Evolutionary conservation across 2,329 filamentous ascomycete genomes (phyloP), one percentile per base, ranked within the genome.

Genomic region (Talaromyces piceae): DNA sequence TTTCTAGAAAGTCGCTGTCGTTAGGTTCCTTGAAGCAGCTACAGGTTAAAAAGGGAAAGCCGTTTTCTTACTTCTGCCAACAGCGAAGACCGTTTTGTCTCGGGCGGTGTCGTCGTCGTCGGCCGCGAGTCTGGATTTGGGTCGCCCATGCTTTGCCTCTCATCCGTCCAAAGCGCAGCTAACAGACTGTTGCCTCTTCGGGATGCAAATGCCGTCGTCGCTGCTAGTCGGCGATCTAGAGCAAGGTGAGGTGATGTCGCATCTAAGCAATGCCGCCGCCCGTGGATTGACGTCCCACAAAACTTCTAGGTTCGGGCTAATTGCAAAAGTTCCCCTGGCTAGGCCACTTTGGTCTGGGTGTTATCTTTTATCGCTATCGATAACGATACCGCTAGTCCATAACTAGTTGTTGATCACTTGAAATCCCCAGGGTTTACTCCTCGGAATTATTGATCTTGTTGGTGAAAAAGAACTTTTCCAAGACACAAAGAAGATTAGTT

Each of bases 241-340:
- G 2, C 3, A 7, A 11, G 28, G 7, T 16, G 27, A 41, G 31
- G 37, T 30, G 46, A 48, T 28, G 46, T 48, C 22, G 25, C 25
- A 41, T 41, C 41, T 48, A 41, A 48, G 46, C 46, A 41, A 28
- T 16, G 39, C 8, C 20, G 25, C 33, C 28, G 18, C 27, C 28
- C 31, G 46, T 31, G 23, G 27, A 48, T 20, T n/a, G 3, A 25
- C 23, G 41, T 33, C 33, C 46, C 46, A 48, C 46, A 26, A n/a
- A 18, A 47, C 13, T 12, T 31, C 4, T 13, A 23, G 12, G 39
- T 16, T 20, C 12, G 25, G 28, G 13, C 39, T 45, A 30, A n/a
- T 25, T 37, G 23, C 13, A 39, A n/a, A n/a, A n/a, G n/a, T n/a
- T n/a, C n/a, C 16, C 41, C 43, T 45, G 43, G 44, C 45, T 48